Conservation (phyloP, 1,284 basidiomycete genomes). For the Boletellus sp. region DNA sequence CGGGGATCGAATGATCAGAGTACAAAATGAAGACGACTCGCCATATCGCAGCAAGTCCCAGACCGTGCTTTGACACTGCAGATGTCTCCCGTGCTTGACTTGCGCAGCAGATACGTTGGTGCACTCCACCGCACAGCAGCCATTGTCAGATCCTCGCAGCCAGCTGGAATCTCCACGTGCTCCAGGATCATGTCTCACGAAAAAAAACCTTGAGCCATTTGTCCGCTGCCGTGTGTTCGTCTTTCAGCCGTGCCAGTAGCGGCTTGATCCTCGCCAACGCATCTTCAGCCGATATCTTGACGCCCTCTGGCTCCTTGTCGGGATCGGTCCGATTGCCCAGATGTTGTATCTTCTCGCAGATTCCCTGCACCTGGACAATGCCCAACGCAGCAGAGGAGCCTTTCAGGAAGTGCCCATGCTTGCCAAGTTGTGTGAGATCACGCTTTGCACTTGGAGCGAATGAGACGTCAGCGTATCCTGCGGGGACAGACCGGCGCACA, state of each 20-base stretch:
- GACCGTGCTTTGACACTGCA: constrained; percentile 16
- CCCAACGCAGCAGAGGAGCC: constrained; percentile 92
- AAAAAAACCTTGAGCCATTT: constrained; percentile 52
- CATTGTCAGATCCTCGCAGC: constrained; percentile 3
- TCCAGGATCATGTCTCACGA: constrained; percentile 9
- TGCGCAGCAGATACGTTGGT: constrained; percentile 4
- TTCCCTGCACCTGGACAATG: constrained; percentile 72
- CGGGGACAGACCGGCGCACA: constrained; percentile 53
- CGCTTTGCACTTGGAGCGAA: constrained; percentile 44
- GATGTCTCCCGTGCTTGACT: constrained; percentile 11
- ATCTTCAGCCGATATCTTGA: constrained; percentile 48
- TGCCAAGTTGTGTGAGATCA: constrained; percentile 65
- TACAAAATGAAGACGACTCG: constrained; percentile 26
- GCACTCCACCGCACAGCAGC: constrained; percentile 15
- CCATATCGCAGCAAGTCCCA: constrained; percentile 20
- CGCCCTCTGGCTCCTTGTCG: constrained; percentile 39
- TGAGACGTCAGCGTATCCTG: constrained; percentile 12
- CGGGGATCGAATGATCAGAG: constrained; percentile 17
- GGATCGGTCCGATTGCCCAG: constrained; percentile 62
- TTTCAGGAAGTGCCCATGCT: constrained; percentile 89
- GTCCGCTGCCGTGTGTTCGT: constrained; percentile 56
- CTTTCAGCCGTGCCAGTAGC: constrained; percentile 50
- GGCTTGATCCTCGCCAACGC: constrained; percentile 63
- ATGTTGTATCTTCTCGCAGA: constrained; percentile 89
- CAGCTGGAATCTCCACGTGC: not conserved